Percentiles rank a stretch among this genome's conserved stretches.
Evolutionary conservation across 2,329 filamentous ascomycete genomes (phyloP).

Genomic region (Colletotrichum truncatum): DNA sequence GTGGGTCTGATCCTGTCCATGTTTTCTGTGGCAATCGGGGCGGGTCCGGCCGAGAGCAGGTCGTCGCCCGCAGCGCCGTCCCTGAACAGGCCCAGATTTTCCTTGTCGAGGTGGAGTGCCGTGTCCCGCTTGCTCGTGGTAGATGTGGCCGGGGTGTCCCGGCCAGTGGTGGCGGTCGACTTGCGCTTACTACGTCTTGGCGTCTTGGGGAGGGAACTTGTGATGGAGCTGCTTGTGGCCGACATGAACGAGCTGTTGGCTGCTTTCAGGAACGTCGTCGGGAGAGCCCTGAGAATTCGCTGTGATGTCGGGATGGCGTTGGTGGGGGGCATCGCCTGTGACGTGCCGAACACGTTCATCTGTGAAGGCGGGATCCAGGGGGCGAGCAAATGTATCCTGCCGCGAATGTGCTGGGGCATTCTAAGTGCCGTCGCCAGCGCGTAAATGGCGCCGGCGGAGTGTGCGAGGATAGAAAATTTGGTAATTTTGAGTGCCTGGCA

Average conservation of each 20-base stretch:
- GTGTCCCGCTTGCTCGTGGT: conserved; percentile 42
- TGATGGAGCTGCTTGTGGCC: conserved; percentile 87
- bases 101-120: conserved; percentile 56
- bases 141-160: conserved; percentile 41
- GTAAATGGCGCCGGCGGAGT: conserved; percentile 98
- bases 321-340: conserved; percentile 79
- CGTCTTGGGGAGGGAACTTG: conserved; percentile 77
- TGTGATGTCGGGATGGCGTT: conserved; percentile 93
- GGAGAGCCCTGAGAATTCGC: conserved; percentile 87
- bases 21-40: conserved; percentile 51
- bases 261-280: conserved; percentile 89
- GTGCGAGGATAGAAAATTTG: conserved; percentile 95
- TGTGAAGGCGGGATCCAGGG: conserved; percentile 98
- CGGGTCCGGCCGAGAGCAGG: conserved; percentile 25
- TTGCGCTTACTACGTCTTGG: conserved; percentile 70
- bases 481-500: conserved; percentile 92
- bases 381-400: conserved; percentile 91
- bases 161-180: conserved; percentile 50
- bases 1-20: conserved; percentile 56
- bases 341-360: conserved; percentile 80
- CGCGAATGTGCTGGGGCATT: conserved; percentile 95
- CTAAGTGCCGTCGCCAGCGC: conserved; percentile 93
- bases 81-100: conserved; percentile 49
- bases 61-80: conserved; percentile 33
- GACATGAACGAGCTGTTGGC: conserved; percentile 97